Conservation (phyloP, 441 rosid species). For the Populus hybrid region DNA sequence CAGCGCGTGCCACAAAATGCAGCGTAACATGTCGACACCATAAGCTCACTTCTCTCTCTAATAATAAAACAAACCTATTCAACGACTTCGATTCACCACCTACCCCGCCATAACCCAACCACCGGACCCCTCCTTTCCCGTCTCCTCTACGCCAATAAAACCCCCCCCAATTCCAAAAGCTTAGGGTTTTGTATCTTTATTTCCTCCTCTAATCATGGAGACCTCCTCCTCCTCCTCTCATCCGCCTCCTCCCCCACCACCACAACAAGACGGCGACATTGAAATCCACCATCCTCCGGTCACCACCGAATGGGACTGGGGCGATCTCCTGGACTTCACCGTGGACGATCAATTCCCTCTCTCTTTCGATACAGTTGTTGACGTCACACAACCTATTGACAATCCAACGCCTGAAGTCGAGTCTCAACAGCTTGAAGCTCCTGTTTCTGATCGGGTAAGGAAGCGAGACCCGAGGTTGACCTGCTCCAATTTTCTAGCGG, state of each 20-base stretch:
- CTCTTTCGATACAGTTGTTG: constrained; percentile 28
- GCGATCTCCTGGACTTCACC: constrained; percentile 72
- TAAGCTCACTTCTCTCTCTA: constrained; percentile 2
- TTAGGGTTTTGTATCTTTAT: constrained; percentile 10
- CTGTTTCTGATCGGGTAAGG: constrained; percentile 51
- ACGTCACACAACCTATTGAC: not conserved
- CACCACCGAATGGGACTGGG: constrained; percentile 74
- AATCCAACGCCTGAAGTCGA: not conserved
- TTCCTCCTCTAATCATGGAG: constrained; percentile 24
- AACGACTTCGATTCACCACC: constrained; percentile 11
- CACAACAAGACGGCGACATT: constrained; percentile 31
- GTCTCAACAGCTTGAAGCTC: constrained; percentile 15
- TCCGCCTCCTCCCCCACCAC: constrained; percentile 19
- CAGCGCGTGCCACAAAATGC: not conserved
- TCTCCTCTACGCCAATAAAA: constrained; percentile 12
- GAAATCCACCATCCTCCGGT: constrained; percentile 36
- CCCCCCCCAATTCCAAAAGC: not conserved
- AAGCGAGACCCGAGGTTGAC: constrained; percentile 86
- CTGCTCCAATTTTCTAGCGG: constrained; percentile 83
- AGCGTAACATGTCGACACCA: constrained; percentile 28
- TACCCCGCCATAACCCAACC: not conserved
- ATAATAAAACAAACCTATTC: not conserved
- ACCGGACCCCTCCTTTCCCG: not conserved
- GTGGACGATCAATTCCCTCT: constrained; percentile 50
- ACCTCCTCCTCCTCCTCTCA: not conserved